Conservation (phyloP, 179 eudicot genomes). For the Vitellaria paradoxa region DNA sequence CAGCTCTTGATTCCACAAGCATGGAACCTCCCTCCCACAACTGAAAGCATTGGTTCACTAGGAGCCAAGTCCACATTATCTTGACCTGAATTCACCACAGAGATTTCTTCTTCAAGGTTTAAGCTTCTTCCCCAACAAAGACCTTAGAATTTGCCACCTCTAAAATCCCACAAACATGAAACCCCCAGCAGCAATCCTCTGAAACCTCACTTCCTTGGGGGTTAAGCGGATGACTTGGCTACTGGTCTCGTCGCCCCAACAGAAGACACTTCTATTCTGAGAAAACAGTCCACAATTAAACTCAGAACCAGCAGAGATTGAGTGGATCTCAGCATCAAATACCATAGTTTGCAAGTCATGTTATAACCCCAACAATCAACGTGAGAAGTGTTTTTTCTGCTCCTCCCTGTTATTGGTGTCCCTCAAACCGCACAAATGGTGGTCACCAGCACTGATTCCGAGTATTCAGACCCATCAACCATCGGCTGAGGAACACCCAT, state of each 20-base stretch:
- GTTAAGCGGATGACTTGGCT: slow-evolving; percentile 51
- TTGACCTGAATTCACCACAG: slow-evolving; percentile 29
- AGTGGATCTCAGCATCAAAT: slow-evolving; percentile 64
- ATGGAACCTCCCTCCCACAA: slow-evolving; percentile 87
- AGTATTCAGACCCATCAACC: slow-evolving; percentile 48
- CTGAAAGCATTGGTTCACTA: slow-evolving; percentile 50
- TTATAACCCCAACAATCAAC: slow-evolving; percentile 98
- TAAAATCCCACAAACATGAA: slow-evolving; percentile 82
- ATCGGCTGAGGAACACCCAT: slow-evolving; percentile 76
- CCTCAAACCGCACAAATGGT: slow-evolving; percentile 88
- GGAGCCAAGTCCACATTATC: slow-evolving; percentile 64
- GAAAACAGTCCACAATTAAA: slow-evolving; percentile 77
- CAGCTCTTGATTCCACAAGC: slow-evolving; percentile 80
- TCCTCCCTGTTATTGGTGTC: slow-evolving; percentile 49
- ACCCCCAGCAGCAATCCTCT: slow-evolving; percentile 73
- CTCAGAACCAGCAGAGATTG: slow-evolving; percentile 78
- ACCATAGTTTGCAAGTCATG: slow-evolving; percentile 61
- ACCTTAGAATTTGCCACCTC: slow-evolving; percentile 58
- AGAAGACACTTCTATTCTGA: slow-evolving; percentile 63
- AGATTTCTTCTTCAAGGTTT: slow-evolving; percentile 43
- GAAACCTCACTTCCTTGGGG: slow-evolving; percentile 52
- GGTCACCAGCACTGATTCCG: slow-evolving; percentile 93
- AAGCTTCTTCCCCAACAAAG: slow-evolving; percentile 82
- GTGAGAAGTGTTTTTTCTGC: slow-evolving; percentile 47
- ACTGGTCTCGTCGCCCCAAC: slow-evolving; percentile 90